phyloP scores from a whole-genome alignment of 148 eudicot species.

The Rhododendron ovatum region DNA sequence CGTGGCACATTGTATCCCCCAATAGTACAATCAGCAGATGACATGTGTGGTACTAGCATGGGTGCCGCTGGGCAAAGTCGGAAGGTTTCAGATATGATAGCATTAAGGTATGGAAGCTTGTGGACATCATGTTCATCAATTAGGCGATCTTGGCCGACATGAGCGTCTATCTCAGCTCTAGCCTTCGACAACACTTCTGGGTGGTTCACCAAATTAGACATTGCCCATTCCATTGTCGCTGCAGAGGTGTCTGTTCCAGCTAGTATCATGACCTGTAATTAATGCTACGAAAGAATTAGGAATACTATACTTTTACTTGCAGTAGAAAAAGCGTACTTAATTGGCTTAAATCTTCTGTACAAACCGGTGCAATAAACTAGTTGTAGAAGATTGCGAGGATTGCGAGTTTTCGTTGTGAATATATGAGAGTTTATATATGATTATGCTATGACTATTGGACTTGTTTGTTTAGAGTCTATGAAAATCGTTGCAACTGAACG shows the following conservation, averaged over 20 bases:
- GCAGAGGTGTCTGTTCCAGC: slow-evolving; percentile 16
- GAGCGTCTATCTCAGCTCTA: neutral
- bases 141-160: slow-evolving; percentile 17
- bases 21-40: slow-evolving; percentile 22
- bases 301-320: too few species aligned
- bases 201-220: slow-evolving; percentile 26
- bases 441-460: too few species aligned
- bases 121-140: slow-evolving; percentile 21
- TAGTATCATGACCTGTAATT: slow-evolving; percentile 14
- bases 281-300: neutral
- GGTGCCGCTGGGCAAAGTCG: slow-evolving; percentile 30
- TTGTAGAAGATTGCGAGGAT: too few species aligned
- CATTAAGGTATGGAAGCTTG: slow-evolving; percentile 18
- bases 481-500: too few species aligned
- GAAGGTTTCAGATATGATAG: slow-evolving; percentile 18
- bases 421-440: too few species aligned
- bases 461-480: too few species aligned
- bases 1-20: neutral
- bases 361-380: too few species aligned
- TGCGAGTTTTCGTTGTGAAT: too few species aligned
- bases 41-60: slow-evolving; percentile 20
- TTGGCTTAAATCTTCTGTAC: neutral
- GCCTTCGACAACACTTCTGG: slow-evolving; percentile 13
- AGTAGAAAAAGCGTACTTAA: neutral
- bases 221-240: slow-evolving; percentile 28